Percentiles rank a stretch among this genome's conserved stretches.
Conservation (phyloP, 2,329 filamentous ascomycete species). For the Davidsoniella australis region DNA sequence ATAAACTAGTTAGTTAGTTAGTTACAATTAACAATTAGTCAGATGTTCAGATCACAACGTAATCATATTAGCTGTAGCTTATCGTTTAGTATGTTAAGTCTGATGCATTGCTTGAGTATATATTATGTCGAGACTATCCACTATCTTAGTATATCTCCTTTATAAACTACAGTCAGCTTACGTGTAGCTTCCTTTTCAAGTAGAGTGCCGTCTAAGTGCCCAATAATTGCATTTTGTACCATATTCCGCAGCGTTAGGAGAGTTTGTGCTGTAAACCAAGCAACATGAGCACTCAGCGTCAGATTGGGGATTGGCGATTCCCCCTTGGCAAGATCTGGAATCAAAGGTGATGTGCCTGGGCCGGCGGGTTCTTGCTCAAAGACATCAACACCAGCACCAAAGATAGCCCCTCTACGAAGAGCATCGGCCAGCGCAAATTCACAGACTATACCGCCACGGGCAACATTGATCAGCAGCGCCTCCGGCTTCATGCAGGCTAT, state of each 20-base stretch:
- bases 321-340: slow-evolving; percentile 3
- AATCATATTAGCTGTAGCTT: too few species aligned
- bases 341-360: slow-evolving; percentile 8
- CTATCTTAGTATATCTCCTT: neutral
- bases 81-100: too few species aligned
- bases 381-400: slow-evolving; percentile 23
- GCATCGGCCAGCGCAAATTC: slow-evolving; percentile 21
- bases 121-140: neutral
- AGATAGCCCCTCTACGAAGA: slow-evolving; percentile 17
- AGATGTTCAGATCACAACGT: too few species aligned
- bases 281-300: slow-evolving; percentile 6
- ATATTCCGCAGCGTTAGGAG: slow-evolving; percentile 3
- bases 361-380: slow-evolving; percentile 17
- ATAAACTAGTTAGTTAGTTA: too few species aligned
- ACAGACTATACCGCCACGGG: slow-evolving; percentile 21
- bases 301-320: slow-evolving; percentile 6
- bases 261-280: slow-evolving; percentile 8
- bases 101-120: too few species aligned
- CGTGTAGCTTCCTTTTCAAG: neutral
- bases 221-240: slow-evolving; percentile 1
- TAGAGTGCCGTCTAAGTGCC: slow-evolving; percentile 3
- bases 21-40: too few species aligned
- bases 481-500: slow-evolving; percentile 16
- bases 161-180: slow-evolving; percentile 5
- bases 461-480: slow-evolving; percentile 17